Conservation (phyloP, 225 moss, liverwort and hornwort genomes). For the Sphagnum contortum region DNA sequence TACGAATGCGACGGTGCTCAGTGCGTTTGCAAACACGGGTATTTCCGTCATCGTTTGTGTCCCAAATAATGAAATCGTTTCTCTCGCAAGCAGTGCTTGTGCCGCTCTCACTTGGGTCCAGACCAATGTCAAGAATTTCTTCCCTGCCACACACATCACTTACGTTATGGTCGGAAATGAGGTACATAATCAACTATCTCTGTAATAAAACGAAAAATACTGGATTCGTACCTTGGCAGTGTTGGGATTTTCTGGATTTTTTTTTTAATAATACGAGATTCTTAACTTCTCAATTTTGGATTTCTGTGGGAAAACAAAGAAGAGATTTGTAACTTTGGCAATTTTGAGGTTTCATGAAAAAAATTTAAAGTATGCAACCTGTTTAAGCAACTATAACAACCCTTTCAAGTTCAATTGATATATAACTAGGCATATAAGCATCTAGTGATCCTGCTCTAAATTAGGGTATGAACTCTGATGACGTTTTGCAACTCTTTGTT, state of each 20-base stretch:
- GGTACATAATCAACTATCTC: constrained; percentile 20
- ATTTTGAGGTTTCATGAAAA: background rate
- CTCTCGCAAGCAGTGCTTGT: constrained; percentile 18
- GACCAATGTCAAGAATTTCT: constrained; percentile 39
- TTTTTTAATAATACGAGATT: background rate
- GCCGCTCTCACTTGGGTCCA: constrained; percentile 62
- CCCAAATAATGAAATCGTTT: constrained; percentile 44
- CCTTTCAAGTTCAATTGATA: too few species aligned
- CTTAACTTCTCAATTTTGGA: background rate
- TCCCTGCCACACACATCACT: constrained; percentile 34
- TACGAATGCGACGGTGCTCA: constrained; percentile 32
- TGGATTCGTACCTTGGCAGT: background rate
- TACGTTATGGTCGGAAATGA: constrained; percentile 77
- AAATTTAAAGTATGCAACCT: too few species aligned
- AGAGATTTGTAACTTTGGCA: background rate
- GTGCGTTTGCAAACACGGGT: constrained; percentile 38
- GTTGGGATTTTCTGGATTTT: background rate
- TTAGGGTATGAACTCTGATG: background rate
- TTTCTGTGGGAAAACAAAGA: background rate
- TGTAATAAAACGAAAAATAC: constrained; percentile 2
- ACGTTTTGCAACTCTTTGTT: background rate
- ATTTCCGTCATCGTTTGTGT: constrained; percentile 45
- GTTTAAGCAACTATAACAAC: too few species aligned
- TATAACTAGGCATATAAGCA: too few species aligned
- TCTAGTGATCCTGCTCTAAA: background rate